Base-by-base conservation (phyloP, 2,329 filamentous ascomycete genomes). In the Aspergillus pseudoviridinutans region DNA sequence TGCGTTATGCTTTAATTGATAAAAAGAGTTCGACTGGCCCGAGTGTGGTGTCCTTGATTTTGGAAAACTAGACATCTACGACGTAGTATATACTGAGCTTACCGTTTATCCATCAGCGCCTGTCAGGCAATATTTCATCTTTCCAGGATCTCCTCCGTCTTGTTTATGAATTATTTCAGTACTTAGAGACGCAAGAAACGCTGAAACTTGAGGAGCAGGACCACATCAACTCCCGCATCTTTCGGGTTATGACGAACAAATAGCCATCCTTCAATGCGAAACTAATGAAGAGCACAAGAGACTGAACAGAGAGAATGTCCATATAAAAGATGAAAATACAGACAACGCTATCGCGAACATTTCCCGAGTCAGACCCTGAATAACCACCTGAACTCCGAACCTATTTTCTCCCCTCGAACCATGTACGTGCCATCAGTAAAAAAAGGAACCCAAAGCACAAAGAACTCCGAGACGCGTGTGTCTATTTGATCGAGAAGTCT, bases 401-500 rank as follows among this genome's bases (percentile, higher is more conserved):
- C 50, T 57, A 56, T 57, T 49, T 63, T 64, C 38, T 25, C 53
- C 29, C 22, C 3, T 24, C 24, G 10, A 24, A 47, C 24, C 22
- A 24, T 14, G 24, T 47, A 12, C 22, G 24, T 24, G 44, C 17
- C 10, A 24, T 25, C 7, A 27, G 22, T 12, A 27, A 3, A 4
- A 47, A 14, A 14, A 4, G 10, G 24, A 47, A 22, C 22, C 20
- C 20, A 47, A 47, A 51, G 50, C 27, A 47, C 32, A 44, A 25
- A 56, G 32, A 54, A 63, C 61, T 56, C 58, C 53, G 57, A 53
- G 27, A 54, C 10, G 51, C 29, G 51, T 24, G 54, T 61, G 59
- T 54, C 65, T 70, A 66, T 65, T 70, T 72, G 67, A 58, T 69
- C 68, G 70, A 67, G 66, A 71, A 58, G 65, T 70, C 64, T 60